phyloP scores from a whole-genome alignment of 495 filamentous ascomycete species.

The Xylaria grammica region DNA sequence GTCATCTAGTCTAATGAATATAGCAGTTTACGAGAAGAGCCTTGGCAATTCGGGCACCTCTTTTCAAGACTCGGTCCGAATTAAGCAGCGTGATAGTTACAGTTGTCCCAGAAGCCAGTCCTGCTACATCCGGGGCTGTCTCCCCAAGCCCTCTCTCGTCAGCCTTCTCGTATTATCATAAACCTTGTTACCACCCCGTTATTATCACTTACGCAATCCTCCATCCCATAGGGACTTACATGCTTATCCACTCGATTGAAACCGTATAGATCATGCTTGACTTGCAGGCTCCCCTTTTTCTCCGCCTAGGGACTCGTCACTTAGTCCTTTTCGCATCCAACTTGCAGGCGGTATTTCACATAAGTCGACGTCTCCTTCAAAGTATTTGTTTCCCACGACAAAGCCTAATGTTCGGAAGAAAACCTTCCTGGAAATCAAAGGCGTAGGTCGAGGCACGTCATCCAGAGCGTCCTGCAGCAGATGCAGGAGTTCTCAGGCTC shows the following conservation, averaged over 20 bases:
- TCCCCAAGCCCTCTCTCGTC: constrained; percentile 5
- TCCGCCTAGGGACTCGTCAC: background rate
- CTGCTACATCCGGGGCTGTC: background rate
- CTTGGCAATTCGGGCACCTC: background rate
- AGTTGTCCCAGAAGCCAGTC: background rate
- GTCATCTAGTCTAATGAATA: background rate
- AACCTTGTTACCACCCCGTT: constrained; percentile 8
- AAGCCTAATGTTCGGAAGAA: background rate
- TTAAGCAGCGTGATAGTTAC: constrained; percentile 5
- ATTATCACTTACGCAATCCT: constrained; percentile 4
- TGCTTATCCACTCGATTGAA: background rate
- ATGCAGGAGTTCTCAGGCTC: background rate
- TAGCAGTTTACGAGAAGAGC: constrained; percentile 9
- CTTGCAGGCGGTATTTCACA: background rate
- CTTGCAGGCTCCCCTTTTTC: constrained; percentile 1
- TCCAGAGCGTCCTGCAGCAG: background rate
- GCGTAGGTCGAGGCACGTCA: constrained; percentile 3
- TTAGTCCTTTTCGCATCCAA: background rate
- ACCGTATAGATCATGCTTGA: constrained; percentile 1
- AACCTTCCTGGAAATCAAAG: constrained; percentile 3
- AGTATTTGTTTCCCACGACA: background rate
- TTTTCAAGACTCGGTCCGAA: constrained; percentile 17
- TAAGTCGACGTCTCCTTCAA: background rate
- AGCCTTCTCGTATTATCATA: constrained; percentile 18
- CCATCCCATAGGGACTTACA: background rate